These are phyloP conservation scores for Talaromyces stipitatus DNA, from an alignment of 495 filamentous ascomycete genomes.

Conservation along the genomic window DNA sequence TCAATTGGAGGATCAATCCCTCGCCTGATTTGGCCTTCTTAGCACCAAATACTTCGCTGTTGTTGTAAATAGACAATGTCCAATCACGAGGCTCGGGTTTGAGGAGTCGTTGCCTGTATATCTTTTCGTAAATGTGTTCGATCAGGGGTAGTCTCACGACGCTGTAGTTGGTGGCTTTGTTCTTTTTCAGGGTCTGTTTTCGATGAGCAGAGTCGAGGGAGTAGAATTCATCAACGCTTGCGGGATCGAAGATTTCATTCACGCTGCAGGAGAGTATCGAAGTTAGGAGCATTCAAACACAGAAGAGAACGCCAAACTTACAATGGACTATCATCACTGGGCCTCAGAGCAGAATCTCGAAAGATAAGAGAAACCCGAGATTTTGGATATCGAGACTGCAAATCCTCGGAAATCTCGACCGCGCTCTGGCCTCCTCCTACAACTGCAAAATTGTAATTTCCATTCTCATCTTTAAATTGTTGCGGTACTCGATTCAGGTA, in stretches of 20 bases:
- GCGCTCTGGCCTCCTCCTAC: conserved; percentile 87
- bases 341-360: conserved; percentile 68
- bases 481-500: conserved; percentile 58
- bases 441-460: conserved; percentile 69
- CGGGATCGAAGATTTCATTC: conserved; percentile 92
- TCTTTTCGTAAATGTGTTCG: conserved; percentile 75
- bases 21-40: conserved; percentile 40
- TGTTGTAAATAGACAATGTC: conserved; percentile 69
- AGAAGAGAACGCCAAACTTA: conserved; percentile 40
- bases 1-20: conserved; percentile 29
- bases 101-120: conserved; percentile 75
- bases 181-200: conserved; percentile 49
- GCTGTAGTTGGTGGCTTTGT: conserved; percentile 84
- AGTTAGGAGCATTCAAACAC: neutral
- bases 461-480: conserved; percentile 48
- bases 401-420: conserved; percentile 88
- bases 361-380: conserved; percentile 68
- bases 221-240: conserved; percentile 68
- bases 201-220: conserved; percentile 53
- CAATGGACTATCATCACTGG: conserved; percentile 95
- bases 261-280: conserved; percentile 48
- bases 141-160: conserved; percentile 84
- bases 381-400: conserved; percentile 74
- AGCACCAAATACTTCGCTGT: conserved; percentile 52
- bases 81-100: conserved; percentile 63